These are phyloP conservation scores for Raffaelea arxii DNA, from an alignment of 2,329 filamentous ascomycete species.

Conservation along the genomic window DNA sequence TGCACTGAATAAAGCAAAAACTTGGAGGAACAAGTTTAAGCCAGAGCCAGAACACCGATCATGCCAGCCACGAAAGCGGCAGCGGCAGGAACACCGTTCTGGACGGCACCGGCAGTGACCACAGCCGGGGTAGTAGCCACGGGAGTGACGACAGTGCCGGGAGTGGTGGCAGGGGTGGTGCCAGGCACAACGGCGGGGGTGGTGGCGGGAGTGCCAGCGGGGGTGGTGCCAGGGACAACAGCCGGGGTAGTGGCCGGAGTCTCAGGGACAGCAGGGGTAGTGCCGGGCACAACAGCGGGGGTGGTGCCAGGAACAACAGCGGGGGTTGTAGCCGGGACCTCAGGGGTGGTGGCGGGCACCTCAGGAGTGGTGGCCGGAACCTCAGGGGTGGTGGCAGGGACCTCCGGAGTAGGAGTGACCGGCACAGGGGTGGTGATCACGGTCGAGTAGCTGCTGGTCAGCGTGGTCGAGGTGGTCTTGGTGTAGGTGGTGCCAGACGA, in stretches of 20 bases:
- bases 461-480: constrained; percentile 34
- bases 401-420: neutral
- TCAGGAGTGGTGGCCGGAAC: neutral
- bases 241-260: neutral
- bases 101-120: constrained; percentile 20
- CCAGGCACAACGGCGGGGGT: neutral
- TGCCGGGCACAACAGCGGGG: neutral
- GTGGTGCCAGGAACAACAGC: constrained; percentile 13
- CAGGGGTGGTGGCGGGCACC: neutral
- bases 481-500: constrained; percentile 28
- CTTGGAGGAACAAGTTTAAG: too few species aligned
- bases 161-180: constrained; percentile 22
- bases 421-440: constrained; percentile 10
- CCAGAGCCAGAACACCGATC: constrained; percentile 25
- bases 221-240: neutral
- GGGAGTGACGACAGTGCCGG: constrained; percentile 14
- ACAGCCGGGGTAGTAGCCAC: constrained; percentile 19
- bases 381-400: neutral
- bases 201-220: neutral
- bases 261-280: neutral
- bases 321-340: constrained; percentile 21
- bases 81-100: constrained; percentile 22
- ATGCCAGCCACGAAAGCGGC: constrained; percentile 28
- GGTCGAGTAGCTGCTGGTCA: constrained; percentile 28
- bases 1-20: neutral